Evolutionary conservation across 2,329 filamentous ascomycete species (phyloP), one percentile per base, ranked within the genome.

Genomic region (Fusarium falciforme): DNA sequence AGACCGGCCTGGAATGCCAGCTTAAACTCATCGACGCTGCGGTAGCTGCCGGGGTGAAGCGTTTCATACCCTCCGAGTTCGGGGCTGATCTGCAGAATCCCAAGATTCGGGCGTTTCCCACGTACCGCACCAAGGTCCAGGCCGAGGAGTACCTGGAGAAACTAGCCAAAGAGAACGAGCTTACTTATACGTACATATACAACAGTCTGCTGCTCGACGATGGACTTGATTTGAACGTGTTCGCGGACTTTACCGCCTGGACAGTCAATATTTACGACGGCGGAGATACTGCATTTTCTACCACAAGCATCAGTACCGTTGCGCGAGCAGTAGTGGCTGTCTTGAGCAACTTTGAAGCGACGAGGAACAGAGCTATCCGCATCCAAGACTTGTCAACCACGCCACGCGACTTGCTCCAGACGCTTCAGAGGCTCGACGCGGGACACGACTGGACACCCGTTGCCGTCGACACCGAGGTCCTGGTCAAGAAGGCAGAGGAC

Each of bases 41-140:
- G 3, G 64, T 40, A 5, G 38, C 49, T 14, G 47, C 31, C 8
- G 58, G 64, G 11, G 64, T 67, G 7, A 67, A 67, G 10, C 49
- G 64, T 9, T 67, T 67, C 38, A 4, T 67, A 33, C 64, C 64
- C 4, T 67, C 64, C 3, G 64, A 67, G n/a, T 67, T 67, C 8
- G 64, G 64, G 9, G 64, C 64, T 9, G 64, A 67, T 52, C 64
- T 67, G 4, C 44, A 58, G 25, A 38, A 63, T 20, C 36, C 16
- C 29, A 25, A 55, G 16, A 61, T 55, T 17, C 49, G 49, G 10
- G n/a, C 58, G 9, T 67, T 67, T 22, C 64, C 64, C 9, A 63
- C 59, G 16, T 67, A 67, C 29, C 64, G 31, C 14, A 58, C 12
- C 17, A 67, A 67, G 59, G 59, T 63, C 10, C 64, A 67, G 40